These are phyloP conservation scores for Stropharia rugosoannulata DNA, from an alignment of 768 basidiomycete species.

Conservation along the genomic window DNA sequence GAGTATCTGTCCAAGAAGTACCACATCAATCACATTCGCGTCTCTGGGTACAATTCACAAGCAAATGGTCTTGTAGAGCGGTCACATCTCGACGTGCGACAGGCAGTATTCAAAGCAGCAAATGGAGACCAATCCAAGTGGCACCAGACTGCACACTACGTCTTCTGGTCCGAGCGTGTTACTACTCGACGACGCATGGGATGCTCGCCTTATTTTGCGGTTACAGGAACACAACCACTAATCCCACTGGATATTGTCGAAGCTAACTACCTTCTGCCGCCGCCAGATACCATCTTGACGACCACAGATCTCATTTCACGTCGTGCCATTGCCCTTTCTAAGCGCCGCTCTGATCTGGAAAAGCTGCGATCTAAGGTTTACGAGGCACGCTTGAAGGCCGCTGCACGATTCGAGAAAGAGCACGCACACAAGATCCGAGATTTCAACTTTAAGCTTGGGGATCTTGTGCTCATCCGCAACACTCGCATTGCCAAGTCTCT, in stretches of 20 bases:
- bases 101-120: constrained; percentile 33
- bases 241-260: constrained; percentile 36
- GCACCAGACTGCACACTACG: constrained; percentile 18
- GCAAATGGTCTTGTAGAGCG: constrained; percentile 21
- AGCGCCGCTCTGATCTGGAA: constrained; percentile 10
- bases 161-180: constrained; percentile 37
- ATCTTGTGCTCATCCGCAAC: constrained; percentile 34
- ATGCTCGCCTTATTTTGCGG: constrained; percentile 31
- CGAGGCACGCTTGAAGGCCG: constrained; percentile 11
- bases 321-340: constrained; percentile 22
- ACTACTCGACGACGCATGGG: constrained; percentile 26
- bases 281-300: constrained; percentile 14
- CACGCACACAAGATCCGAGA: constrained; percentile 20
- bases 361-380: constrained; percentile 14
- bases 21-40: constrained; percentile 20
- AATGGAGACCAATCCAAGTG: constrained; percentile 30
- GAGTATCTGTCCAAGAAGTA: constrained; percentile 12
- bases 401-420: constrained; percentile 13
- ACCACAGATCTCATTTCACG: constrained; percentile 23
- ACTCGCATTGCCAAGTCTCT: constrained; percentile 26
- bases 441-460: constrained; percentile 27
- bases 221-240: constrained; percentile 28
- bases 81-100: constrained; percentile 25
- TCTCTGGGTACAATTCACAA: constrained; percentile 20
- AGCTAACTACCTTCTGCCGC: constrained; percentile 24